These are phyloP conservation scores for Fusarium agapanthi DNA, from an alignment of 2,329 filamentous ascomycete genomes.

Conservation along the genomic window DNA sequence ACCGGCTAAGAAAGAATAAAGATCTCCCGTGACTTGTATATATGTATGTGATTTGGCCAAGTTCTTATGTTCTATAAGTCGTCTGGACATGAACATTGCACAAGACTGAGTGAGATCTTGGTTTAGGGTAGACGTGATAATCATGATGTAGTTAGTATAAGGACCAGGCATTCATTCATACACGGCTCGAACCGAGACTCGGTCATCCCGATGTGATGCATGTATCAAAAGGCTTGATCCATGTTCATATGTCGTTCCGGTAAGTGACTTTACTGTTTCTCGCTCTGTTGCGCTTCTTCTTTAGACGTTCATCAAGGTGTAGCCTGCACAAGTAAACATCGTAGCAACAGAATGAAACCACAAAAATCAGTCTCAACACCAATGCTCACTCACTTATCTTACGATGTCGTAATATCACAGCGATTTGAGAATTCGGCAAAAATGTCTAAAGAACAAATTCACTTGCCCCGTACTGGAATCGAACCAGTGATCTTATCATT, in stretches of 20 bases:
- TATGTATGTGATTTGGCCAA: background rate
- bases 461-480: constrained; percentile 33
- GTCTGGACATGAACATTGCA: background rate
- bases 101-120: background rate
- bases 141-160: background rate
- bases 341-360: background rate
- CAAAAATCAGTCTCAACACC: background rate
- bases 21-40: background rate
- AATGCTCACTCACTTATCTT: background rate
- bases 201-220: background rate
- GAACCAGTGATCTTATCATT: constrained; percentile 36
- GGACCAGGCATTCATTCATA: background rate
- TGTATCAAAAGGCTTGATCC: background rate
- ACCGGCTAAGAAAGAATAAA: background rate
- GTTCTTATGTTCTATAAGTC: background rate
- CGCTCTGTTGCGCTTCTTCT: background rate
- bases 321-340: background rate
- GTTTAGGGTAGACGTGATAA: background rate
- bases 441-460: background rate
- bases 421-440: background rate
- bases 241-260: background rate
- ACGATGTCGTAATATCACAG: background rate
- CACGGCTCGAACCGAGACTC: background rate
- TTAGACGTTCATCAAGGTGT: too few species aligned
- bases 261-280: background rate